A percentile compares a stretch with the other conserved stretches of the same genome.
Conservation (phyloP, 1,284 basidiomycete genomes). For the Rhodotorula sp. region DNA sequence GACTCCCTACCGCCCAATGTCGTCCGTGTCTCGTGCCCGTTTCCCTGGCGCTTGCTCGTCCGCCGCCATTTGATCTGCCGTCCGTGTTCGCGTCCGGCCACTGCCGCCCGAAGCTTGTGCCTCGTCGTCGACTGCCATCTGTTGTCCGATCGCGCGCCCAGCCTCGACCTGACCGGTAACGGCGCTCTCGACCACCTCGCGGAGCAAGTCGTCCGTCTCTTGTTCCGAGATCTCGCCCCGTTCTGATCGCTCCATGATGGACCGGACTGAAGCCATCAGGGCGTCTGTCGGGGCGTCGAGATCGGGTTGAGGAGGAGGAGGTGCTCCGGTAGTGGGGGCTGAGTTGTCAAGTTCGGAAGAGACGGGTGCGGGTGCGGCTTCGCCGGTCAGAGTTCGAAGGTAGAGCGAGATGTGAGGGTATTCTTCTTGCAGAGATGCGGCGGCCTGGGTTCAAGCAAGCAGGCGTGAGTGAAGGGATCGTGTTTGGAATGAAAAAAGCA, state of each 20-base stretch:
- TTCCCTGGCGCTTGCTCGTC: slow-evolving; percentile 1
- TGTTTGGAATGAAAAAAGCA: slow-evolving; percentile 29
- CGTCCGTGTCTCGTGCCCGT: slow-evolving; percentile 12
- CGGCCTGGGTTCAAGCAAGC: slow-evolving; percentile 50
- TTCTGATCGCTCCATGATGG: slow-evolving; percentile 66
- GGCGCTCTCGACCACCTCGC: slow-evolving; percentile 55
- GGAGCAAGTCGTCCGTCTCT: slow-evolving; percentile 63
- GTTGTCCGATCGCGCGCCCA: slow-evolving; percentile 29
- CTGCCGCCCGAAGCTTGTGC: neutral
- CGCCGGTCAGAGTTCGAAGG: slow-evolving; percentile 57
- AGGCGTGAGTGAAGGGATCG: neutral
- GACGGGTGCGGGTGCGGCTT: slow-evolving; percentile 37
- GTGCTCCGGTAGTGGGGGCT: neutral
- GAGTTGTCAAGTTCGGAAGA: neutral
- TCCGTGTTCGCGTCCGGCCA: slow-evolving; percentile 7
- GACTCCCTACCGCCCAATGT: slow-evolving; percentile 8
- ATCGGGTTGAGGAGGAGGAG: slow-evolving; percentile 60
- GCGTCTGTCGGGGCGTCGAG: slow-evolving; percentile 66
- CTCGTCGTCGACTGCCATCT: slow-evolving; percentile 7
- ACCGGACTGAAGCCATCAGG: slow-evolving; percentile 65
- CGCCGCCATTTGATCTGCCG: slow-evolving; percentile 9
- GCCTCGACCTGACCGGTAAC: slow-evolving; percentile 32
- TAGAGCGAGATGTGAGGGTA: slow-evolving; percentile 73
- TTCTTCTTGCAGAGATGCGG: slow-evolving; percentile 71
- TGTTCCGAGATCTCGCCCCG: slow-evolving; percentile 55